Percentiles rank a stretch among this genome's conserved stretches.
Evolutionary conservation across 306 rosid genomes (phyloP).

Genomic region (Lathyrus tuberosus): DNA sequence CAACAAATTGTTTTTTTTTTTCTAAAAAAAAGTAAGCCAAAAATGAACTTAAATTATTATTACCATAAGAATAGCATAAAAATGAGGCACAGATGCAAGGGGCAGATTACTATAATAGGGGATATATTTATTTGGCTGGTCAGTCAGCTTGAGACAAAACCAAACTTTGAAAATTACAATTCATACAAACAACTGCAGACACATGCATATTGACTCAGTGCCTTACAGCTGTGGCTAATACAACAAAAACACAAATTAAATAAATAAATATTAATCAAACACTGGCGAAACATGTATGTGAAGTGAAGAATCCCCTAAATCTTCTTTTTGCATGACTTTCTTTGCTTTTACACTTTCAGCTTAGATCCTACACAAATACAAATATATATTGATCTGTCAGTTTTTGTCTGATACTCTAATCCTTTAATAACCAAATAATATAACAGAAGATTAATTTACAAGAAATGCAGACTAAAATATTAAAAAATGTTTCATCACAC

Average conservation of each 20-base stretch:
- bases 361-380: no score
- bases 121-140: constrained; percentile 30
- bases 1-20: background rate
- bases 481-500: no score
- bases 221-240: constrained; percentile 39
- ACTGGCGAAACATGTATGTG: constrained; percentile 8
- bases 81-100: background rate
- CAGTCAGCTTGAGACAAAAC: constrained; percentile 3
- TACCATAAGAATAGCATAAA: background rate
- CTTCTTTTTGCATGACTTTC: no score
- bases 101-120: constrained; percentile 3
- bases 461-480: no score
- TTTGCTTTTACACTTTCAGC: no score
- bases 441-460: no score
- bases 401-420: no score
- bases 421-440: no score
- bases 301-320: background rate
- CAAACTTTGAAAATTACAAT: constrained; percentile 37
- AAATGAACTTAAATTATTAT: background rate
- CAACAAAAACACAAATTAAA: constrained; percentile 22
- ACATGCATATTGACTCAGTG: constrained; percentile 28
- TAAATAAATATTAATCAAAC: constrained; percentile 22
- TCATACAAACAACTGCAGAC: no score
- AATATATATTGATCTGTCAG: no score
- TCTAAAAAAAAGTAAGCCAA: background rate